Evolutionary conservation across 2,329 filamentous ascomycete species (phyloP).

Genomic region (Talaromyces sp.): DNA sequence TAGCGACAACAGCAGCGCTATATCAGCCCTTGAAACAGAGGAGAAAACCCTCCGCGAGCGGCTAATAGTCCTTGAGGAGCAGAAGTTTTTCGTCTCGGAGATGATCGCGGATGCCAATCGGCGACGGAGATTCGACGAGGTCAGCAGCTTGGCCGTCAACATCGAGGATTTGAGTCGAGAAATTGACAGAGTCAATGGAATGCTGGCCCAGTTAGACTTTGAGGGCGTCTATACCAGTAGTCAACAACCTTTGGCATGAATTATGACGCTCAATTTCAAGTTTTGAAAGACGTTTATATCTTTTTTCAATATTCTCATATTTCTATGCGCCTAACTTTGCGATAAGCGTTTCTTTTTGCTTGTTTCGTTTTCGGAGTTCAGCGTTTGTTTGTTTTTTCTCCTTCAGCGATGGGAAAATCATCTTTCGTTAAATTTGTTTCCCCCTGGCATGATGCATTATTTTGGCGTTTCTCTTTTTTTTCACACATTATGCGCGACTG

Average conservation of each 20-base stretch:
- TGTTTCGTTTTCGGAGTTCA: neutral
- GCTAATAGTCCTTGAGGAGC: slow-evolving; percentile 82
- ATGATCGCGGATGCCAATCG: slow-evolving; percentile 78
- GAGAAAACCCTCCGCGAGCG: slow-evolving; percentile 77
- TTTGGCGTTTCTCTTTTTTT: neutral
- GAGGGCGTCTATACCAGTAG: slow-evolving; percentile 44
- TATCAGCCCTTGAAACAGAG: slow-evolving; percentile 70
- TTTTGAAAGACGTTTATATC: neutral
- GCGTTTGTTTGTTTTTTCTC: neutral
- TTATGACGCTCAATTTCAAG: neutral
- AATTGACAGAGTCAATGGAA: slow-evolving; percentile 63
- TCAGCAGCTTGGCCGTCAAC: slow-evolving; percentile 72
- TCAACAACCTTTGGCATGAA: neutral
- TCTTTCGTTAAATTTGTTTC: neutral
- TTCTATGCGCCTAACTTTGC: neutral
- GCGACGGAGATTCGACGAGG: slow-evolving; percentile 78
- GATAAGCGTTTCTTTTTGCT: neutral
- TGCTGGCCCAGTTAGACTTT: slow-evolving; percentile 64
- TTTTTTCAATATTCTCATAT: neutral
- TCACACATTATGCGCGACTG: neutral
- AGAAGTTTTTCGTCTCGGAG: slow-evolving; percentile 80
- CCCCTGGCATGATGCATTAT: neutral
- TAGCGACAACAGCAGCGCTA: slow-evolving; percentile 51
- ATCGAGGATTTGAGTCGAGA: slow-evolving; percentile 76
- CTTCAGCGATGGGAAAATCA: neutral